These are phyloP conservation scores for Ogataea haglerorum DNA, from an alignment of 805 yeast genomes.

Conservation along the genomic window DNA sequence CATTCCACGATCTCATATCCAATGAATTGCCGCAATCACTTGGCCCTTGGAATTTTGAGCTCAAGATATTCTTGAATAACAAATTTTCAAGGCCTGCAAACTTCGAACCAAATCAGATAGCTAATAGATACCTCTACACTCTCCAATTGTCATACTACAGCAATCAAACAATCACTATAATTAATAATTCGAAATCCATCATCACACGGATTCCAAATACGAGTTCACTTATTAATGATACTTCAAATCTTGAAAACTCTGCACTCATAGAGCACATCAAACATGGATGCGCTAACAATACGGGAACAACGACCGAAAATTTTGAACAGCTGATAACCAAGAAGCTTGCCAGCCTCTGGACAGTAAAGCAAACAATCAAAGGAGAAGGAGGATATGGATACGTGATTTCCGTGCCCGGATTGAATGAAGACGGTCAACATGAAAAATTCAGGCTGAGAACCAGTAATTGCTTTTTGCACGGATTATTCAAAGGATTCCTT, in stretches of 20 bases:
- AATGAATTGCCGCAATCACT: slow-evolving; percentile 60
- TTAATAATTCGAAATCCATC: slow-evolving; percentile 41
- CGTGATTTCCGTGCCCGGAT: slow-evolving; percentile 39
- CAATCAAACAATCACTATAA: slow-evolving; percentile 45
- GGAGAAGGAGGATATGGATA: slow-evolving; percentile 76
- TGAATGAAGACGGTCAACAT: slow-evolving; percentile 16
- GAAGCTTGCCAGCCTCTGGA: slow-evolving; percentile 70
- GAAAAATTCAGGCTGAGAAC: slow-evolving; percentile 57
- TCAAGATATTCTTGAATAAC: slow-evolving; percentile 67
- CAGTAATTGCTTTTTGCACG: slow-evolving; percentile 71
- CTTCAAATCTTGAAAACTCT: slow-evolving; percentile 22
- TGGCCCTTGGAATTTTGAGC: slow-evolving; percentile 67
- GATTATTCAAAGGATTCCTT: slow-evolving; percentile 66
- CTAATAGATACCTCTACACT: slow-evolving; percentile 46
- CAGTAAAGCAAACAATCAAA: slow-evolving; percentile 59
- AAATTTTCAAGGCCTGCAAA: slow-evolving; percentile 43
- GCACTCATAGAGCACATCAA: slow-evolving; percentile 26
- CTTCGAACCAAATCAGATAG: slow-evolving; percentile 35
- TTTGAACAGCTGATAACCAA: slow-evolving; percentile 53
- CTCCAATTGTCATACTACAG: slow-evolving; percentile 48
- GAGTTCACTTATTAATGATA: slow-evolving; percentile 8
- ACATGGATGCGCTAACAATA: slow-evolving; percentile 51
- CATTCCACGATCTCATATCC: slow-evolving; percentile 67
- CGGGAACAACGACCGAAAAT: slow-evolving; percentile 38
- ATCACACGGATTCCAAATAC: slow-evolving; percentile 30